Conservation (phyloP, 306 rosid species). For the Gastrolobium bilobum region DNA sequence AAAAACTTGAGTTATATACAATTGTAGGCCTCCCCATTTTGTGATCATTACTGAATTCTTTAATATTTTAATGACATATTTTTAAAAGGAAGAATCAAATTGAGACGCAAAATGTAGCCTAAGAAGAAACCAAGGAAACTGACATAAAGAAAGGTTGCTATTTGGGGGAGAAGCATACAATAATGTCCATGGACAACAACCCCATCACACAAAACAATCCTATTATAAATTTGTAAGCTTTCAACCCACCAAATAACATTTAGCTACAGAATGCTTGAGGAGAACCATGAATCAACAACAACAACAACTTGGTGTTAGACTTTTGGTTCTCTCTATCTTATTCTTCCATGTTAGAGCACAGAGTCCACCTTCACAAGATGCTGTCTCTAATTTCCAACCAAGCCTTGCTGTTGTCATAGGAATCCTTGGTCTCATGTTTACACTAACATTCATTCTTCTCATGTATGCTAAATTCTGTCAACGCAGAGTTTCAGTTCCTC, state of each 20-base stretch:
- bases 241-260: slow-evolving; percentile 4
- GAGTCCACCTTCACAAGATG: slow-evolving; percentile 31
- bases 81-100: slow-evolving; percentile 50
- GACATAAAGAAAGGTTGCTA: slow-evolving; percentile 48
- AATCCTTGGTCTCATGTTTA: slow-evolving; percentile 64
- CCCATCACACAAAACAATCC: slow-evolving; percentile 26
- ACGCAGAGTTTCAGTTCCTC: slow-evolving; percentile 33
- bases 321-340: slow-evolving; percentile 51
- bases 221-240: slow-evolving; percentile 34
- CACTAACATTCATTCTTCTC: slow-evolving; percentile 72
- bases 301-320: slow-evolving; percentile 34
- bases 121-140: slow-evolving; percentile 56
- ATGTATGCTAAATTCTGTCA: slow-evolving; percentile 71
- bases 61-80: slow-evolving; percentile 5
- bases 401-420: slow-evolving; percentile 77
- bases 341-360: slow-evolving; percentile 67
- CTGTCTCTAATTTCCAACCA: slow-evolving; percentile 63
- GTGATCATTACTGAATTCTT: slow-evolving; percentile 51
- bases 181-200: slow-evolving; percentile 52
- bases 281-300: slow-evolving; percentile 58
- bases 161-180: slow-evolving; percentile 40
- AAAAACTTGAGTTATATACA: slow-evolving; percentile 46
- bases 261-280: slow-evolving; percentile 45
- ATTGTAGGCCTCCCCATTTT: slow-evolving; percentile 51
- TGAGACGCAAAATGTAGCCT: slow-evolving; percentile 46